Evolutionary conservation across 345 rosid species (phyloP).

Genomic region (Conringia planisiliqua): DNA sequence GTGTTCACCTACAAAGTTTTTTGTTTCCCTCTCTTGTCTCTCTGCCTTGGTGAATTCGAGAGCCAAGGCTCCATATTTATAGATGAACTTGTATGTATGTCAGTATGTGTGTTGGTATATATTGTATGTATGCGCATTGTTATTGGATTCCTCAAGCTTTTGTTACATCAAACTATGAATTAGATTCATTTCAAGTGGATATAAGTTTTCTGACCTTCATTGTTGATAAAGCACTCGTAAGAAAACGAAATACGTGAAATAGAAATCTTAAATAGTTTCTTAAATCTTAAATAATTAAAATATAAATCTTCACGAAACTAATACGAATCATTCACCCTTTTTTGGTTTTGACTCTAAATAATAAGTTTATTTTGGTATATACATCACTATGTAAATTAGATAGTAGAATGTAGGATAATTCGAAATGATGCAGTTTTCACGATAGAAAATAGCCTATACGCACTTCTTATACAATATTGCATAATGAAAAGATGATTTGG

Average conservation of each 20-base stretch:
- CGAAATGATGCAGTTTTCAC: too few relatives aligned
- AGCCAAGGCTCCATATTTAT: constrained; percentile 16
- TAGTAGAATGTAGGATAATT: too few relatives aligned
- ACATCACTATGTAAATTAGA: too few relatives aligned
- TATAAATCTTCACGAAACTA: too few relatives aligned
- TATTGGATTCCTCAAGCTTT: constrained; percentile 13
- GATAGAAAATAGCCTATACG: too few relatives aligned
- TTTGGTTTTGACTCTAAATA: too few relatives aligned
- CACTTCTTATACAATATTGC: too few relatives aligned
- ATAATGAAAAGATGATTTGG: too few relatives aligned
- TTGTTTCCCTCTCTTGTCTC: neutral
- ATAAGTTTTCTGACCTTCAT: neutral
- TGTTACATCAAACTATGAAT: constrained; percentile 30
- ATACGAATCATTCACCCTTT: neutral
- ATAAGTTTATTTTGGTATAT: too few relatives aligned
- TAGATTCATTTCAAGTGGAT: constrained; percentile 24
- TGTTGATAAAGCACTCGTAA: neutral
- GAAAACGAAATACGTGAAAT: neutral
- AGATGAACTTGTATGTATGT: constrained; percentile 9
- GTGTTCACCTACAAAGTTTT: neutral
- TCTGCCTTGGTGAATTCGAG: constrained; percentile 1
- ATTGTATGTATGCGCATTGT: neutral
- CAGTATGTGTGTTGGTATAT: neutral
- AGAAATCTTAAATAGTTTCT: neutral
- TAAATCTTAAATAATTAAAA: too few relatives aligned